Base-by-base conservation (phyloP, 1,284 basidiomycete species). In the Ustilago crameri region DNA sequence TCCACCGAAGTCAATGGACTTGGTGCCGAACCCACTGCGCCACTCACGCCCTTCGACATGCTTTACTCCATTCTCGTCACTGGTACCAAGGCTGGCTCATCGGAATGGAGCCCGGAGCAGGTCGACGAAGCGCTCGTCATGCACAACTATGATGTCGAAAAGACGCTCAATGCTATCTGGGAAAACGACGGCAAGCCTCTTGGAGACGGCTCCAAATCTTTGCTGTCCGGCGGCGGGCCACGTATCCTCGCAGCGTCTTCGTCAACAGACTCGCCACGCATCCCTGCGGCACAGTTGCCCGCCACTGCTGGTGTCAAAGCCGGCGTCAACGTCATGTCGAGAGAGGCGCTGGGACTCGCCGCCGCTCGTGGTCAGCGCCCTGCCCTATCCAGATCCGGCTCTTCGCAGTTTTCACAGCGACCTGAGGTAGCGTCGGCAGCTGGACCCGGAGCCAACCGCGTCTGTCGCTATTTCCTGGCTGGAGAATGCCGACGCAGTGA, bases 401-500 rank as follows among this genome's bases (percentile, higher is more conserved):
- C 64, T 3, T 61, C 66, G 23, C 54, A 61, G 35, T 27, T 58
- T 9, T 17, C 58, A 2, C 68, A 49, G 24, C 49, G 54, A n/a
- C 53, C 15, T 26, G 58, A 60, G 30, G 51, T 52, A 17, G 44
- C 35, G 0, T 37, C 55, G 8, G 55, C 51, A 17, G 30, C 53
- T 2, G 64, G 64, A 15, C 42, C 50, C 5, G 48, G 51, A 18
- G 55, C 62, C 3, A 58, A 68, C 20, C 74, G 86, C 55, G 94
- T 98, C 38, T 98, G 95, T 83, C 87, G 96, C 57, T 98, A 98
- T 84, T 98, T 94, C 84, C 87, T 98, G 35, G 93, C 93, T 8
- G 96, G 96, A 18, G 95, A 98, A 84, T 98, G 95, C 83, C 86
- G 97, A 54, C 86, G 95, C 51, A 92, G 93, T 50, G 95, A 99